Evolutionary conservation across 306 rosid genomes (phyloP), one percentile per base, ranked within the genome.

Genomic region (Hippophae tibetana): DNA sequence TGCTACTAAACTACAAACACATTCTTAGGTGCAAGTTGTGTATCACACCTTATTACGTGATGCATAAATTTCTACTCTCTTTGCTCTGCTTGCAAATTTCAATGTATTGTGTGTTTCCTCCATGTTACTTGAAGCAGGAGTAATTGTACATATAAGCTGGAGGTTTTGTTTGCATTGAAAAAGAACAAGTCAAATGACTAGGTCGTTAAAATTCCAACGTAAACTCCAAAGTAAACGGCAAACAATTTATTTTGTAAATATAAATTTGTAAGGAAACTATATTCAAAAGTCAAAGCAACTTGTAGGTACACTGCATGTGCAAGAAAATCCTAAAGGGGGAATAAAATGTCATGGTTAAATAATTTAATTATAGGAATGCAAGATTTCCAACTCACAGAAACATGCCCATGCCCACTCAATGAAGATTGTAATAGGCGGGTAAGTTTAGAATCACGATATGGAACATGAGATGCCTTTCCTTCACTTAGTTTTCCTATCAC

Each of bases 21-120:
- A 54, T 5, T 42, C 57, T 52, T 49, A 13, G 57, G 54, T 56
- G 53, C 62, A 73, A 69, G 68, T 47, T 53, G 53, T 31, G 38
- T 56, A 52, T 56, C 72, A 7, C 9, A 93, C 99, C 99, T 89
- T 93, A 67, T 93, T 93, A 47, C 99, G 89, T 0, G 99, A 89
- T 12, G 95, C 99, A 63, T 69, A 93, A 60, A 93, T 93, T 80
- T 93, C 99, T 59, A 93, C 99, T 61, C 89, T 85, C 80, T 93
- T 93, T 31, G 99, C 99, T 76, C 99, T 84, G 84, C 83, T 93
- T 63, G 99, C 99, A 71, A 93, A 93, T 81, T 93, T 93, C 81
- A 93, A 84, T 56, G 99, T 93, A 68, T 93, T 93, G 76, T 93
- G 99, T 68, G 99, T 93, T 82, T 93, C 99, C 87, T 93, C 99